These are phyloP conservation scores for Phialophora chinensis DNA, from an alignment of 2,329 filamentous ascomycete genomes.

Conservation along the genomic window DNA sequence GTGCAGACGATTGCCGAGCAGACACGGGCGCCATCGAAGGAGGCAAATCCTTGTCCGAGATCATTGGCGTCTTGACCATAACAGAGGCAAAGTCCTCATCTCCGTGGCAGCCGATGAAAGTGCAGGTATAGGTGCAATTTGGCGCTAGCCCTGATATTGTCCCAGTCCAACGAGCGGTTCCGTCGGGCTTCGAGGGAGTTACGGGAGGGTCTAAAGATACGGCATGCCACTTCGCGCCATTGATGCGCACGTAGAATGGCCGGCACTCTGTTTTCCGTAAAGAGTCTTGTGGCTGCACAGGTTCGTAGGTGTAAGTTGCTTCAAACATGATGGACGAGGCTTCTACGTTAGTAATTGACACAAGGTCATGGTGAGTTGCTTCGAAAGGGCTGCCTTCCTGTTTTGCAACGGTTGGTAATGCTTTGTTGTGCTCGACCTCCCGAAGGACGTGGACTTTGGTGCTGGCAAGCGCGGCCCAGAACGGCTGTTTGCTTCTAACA, in stretches of 20 bases:
- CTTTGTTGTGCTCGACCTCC: slow-evolving; percentile 79
- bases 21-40: slow-evolving; percentile 52
- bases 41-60: slow-evolving; percentile 65
- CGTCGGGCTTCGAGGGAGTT: slow-evolving; percentile 52
- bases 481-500: slow-evolving; percentile 85
- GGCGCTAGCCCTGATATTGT: slow-evolving; percentile 70
- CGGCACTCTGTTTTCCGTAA: slow-evolving; percentile 50
- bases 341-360: slow-evolving; percentile 56
- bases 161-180: slow-evolving; percentile 60
- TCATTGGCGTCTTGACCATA: slow-evolving; percentile 67
- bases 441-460: slow-evolving; percentile 97
- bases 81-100: slow-evolving; percentile 64
- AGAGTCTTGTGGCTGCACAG: slow-evolving; percentile 42
- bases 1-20: slow-evolving; percentile 64
- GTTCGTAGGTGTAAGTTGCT: slow-evolving; percentile 48
- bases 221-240: slow-evolving; percentile 69
- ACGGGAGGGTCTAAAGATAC: slow-evolving; percentile 59
- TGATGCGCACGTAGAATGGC: slow-evolving; percentile 69
- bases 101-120: slow-evolving; percentile 64
- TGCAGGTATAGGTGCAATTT: slow-evolving; percentile 68
- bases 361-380: slow-evolving; percentile 51
- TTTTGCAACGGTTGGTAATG: slow-evolving; percentile 36
- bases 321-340: slow-evolving; percentile 56
- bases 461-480: slow-evolving; percentile 93
- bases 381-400: slow-evolving; percentile 33